Percentiles rank a stretch among this genome's conserved stretches.
phyloP scores from a whole-genome alignment of 768 basidiomycete species.

The Tylopilus felleus region DNA sequence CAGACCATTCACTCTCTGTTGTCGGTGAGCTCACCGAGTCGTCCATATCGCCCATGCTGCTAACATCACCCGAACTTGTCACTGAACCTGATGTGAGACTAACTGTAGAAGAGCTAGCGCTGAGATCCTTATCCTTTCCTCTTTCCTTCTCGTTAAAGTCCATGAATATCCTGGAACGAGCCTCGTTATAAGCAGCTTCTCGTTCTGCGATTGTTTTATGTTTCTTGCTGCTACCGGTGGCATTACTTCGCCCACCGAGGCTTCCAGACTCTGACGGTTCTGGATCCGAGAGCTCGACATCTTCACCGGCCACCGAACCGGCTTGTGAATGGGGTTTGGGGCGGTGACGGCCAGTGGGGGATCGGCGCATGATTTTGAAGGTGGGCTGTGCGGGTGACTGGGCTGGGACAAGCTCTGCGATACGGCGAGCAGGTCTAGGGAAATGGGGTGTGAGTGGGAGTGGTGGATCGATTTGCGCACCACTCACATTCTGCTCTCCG shows the following conservation, averaged over 20 bases:
- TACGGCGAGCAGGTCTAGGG: slow-evolving; percentile 61
- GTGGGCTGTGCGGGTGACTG: slow-evolving; percentile 69
- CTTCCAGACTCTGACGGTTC: slow-evolving; percentile 83
- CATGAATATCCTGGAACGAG: slow-evolving; percentile 84
- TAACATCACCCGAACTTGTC: slow-evolving; percentile 51
- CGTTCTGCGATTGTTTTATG: slow-evolving; percentile 80
- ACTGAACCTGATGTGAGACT: slow-evolving; percentile 70
- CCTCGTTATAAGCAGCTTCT: slow-evolving; percentile 86
- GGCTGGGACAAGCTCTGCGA: slow-evolving; percentile 75
- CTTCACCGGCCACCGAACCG: slow-evolving; percentile 71
- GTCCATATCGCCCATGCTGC: slow-evolving; percentile 63
- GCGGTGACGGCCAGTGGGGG: slow-evolving; percentile 48
- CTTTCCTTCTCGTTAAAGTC: slow-evolving; percentile 69
- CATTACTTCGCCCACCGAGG: slow-evolving; percentile 63
- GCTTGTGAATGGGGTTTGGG: slow-evolving; percentile 66
- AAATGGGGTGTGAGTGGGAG: slow-evolving; percentile 14
- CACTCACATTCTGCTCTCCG: slow-evolving; percentile 76
- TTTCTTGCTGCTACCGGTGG: slow-evolving; percentile 61
- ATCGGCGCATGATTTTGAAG: slow-evolving; percentile 85
- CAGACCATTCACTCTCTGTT: slow-evolving; percentile 83
- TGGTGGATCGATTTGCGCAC: neutral
- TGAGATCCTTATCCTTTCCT: slow-evolving; percentile 68
- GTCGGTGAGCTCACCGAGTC: slow-evolving; percentile 69
- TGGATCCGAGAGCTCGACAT: slow-evolving; percentile 71
- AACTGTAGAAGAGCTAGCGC: slow-evolving; percentile 71